A percentile compares a stretch with the other conserved stretches of the same genome.
Evolutionary conservation across 2,329 filamentous ascomycete species (phyloP).

Genomic region (Peltaster fructicola): DNA sequence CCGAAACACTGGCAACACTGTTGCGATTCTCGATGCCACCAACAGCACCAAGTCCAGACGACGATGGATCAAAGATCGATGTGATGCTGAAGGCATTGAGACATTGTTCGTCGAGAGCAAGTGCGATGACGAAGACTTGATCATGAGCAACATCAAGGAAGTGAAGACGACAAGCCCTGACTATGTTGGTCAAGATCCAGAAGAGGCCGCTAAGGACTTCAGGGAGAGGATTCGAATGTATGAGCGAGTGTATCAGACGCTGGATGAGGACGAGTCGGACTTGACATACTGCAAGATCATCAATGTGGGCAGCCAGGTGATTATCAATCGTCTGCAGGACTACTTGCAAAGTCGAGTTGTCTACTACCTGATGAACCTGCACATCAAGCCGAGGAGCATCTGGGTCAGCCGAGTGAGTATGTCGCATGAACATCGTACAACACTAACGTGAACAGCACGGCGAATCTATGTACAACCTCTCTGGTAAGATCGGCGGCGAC

Average conservation of each 20-base stretch:
- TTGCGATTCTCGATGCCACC: slow-evolving; percentile 89
- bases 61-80: slow-evolving; percentile 76
- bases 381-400: slow-evolving; percentile 90
- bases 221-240: slow-evolving; percentile 90
- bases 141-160: slow-evolving; percentile 86
- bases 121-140: slow-evolving; percentile 86
- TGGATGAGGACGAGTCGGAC: slow-evolving; percentile 73
- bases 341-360: slow-evolving; percentile 92
- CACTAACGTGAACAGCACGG: slow-evolving; percentile 47
- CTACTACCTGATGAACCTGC: slow-evolving; percentile 96
- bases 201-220: slow-evolving; percentile 79
- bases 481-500: slow-evolving; percentile 84
- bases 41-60: slow-evolving; percentile 85
- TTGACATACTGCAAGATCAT: slow-evolving; percentile 96
- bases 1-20: slow-evolving; percentile 53
- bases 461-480: slow-evolving; percentile 82
- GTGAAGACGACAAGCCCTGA: slow-evolving; percentile 95
- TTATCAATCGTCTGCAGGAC: slow-evolving; percentile 95
- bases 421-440: not conserved
- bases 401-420: slow-evolving; percentile 59
- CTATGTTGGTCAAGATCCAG: slow-evolving; percentile 85
- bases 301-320: slow-evolving; percentile 86
- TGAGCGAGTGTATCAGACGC: slow-evolving; percentile 88
- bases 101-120: slow-evolving; percentile 94
- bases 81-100: slow-evolving; percentile 54